phyloP scores from a whole-genome alignment of 2,329 filamentous ascomycete species.

The Orbilia brochopaga region DNA sequence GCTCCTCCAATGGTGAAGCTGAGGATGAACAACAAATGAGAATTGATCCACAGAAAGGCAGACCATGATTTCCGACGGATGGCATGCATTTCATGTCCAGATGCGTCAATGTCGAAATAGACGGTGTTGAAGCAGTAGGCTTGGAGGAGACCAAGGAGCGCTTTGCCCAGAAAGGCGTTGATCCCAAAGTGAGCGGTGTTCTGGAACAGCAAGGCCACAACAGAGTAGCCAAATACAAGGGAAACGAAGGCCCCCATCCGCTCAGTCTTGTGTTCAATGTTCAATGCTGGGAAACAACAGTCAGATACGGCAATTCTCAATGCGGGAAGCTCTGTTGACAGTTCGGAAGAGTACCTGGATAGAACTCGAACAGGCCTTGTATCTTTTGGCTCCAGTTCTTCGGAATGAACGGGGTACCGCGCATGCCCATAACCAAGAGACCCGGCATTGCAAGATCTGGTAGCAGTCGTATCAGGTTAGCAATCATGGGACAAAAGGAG shows the following conservation, averaged over 20 bases:
- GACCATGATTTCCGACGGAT: conserved; percentile 64
- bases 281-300: conserved; percentile 59
- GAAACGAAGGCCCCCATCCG: conserved; percentile 70
- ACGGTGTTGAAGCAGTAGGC: conserved; percentile 69
- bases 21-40: conserved; percentile 70
- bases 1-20: conserved; percentile 67
- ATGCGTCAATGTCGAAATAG: conserved; percentile 69
- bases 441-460: conserved; percentile 59
- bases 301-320: conserved; percentile 1
- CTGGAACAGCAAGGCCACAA: conserved; percentile 68
- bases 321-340: conserved; percentile 28
- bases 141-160: conserved; percentile 66
- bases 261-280: conserved; percentile 71
- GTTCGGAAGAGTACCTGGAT: conserved; percentile 56
- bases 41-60: conserved; percentile 64
- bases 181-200: conserved; percentile 63
- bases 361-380: conserved; percentile 51
- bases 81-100: conserved; percentile 66
- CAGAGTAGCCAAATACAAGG: conserved; percentile 69
- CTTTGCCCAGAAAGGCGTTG: conserved; percentile 69
- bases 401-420: conserved; percentile 34
- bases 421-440: conserved; percentile 54
- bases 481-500: background rate
- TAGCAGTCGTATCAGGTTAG: background rate
- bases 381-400: conserved; percentile 31